Conservation (phyloP, 345 rosid species). For the Iberis pinnata region DNA sequence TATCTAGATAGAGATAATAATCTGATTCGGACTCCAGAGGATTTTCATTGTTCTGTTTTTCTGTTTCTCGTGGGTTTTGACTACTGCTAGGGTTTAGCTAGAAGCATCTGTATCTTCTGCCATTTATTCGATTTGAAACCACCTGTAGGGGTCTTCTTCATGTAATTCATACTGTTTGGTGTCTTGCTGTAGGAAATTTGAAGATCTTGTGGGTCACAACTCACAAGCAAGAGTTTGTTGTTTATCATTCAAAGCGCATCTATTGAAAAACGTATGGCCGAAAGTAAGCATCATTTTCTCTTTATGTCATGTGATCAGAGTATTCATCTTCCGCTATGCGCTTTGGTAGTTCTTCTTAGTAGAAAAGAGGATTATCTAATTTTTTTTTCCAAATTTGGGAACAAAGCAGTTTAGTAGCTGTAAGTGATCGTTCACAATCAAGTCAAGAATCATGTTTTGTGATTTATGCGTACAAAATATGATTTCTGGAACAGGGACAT, state of each 20-base stretch:
- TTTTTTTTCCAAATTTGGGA: neutral
- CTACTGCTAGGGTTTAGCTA: slow-evolving; percentile 4
- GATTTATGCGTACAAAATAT: too few relatives aligned
- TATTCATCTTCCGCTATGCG: neutral
- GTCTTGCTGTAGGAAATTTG: slow-evolving; percentile 5
- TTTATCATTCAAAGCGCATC: slow-evolving; percentile 1
- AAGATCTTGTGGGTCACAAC: slow-evolving; percentile 10
- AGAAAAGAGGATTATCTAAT: neutral
- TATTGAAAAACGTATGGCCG: slow-evolving; percentile 17
- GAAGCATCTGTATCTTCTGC: too few relatives aligned
- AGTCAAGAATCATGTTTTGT: neutral
- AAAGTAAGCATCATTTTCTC: slow-evolving; percentile 26
- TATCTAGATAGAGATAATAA: neutral
- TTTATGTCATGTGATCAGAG: slow-evolving; percentile 1
- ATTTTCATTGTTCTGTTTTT: neutral
- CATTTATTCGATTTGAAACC: neutral
- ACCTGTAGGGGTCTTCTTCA: neutral
- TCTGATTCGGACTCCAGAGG: neutral
- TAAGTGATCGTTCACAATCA: neutral
- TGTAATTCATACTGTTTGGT: neutral
- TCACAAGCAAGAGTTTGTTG: slow-evolving; percentile 2
- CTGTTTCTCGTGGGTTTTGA: neutral
- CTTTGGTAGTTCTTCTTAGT: slow-evolving; percentile 1
- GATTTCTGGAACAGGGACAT: too few relatives aligned
- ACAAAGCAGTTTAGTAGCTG: neutral